phyloP scores from a whole-genome alignment of 805 yeast species.

The Suhomyces sp. region DNA sequence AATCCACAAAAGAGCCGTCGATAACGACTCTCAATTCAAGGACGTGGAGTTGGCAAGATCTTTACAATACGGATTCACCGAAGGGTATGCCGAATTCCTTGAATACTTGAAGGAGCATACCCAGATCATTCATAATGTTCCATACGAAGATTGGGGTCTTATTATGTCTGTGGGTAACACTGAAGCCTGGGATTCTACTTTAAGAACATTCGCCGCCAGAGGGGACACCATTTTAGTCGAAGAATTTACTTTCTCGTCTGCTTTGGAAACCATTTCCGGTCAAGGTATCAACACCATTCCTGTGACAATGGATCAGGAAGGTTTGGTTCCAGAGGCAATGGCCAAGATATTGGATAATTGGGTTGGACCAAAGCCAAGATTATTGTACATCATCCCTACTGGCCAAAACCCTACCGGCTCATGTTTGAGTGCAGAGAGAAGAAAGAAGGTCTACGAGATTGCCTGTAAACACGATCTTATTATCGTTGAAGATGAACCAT shows the following conservation, averaged over 20 bases:
- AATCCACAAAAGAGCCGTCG: conserved; percentile 34
- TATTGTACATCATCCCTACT: conserved; percentile 87
- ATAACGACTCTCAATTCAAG: conserved; percentile 19
- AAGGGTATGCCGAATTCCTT: conserved; percentile 73
- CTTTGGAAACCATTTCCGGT: conserved; percentile 78
- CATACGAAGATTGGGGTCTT: conserved; percentile 64
- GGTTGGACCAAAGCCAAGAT: conserved; percentile 76
- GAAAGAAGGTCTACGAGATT: conserved; percentile 69
- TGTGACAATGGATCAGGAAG: conserved; percentile 73
- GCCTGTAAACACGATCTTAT: conserved; percentile 85
- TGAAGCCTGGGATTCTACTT: conserved; percentile 80
- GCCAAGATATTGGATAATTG: conserved; percentile 64
- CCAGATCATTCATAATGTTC: conserved; percentile 44
- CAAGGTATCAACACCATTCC: conserved; percentile 69
- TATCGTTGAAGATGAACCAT: conserved; percentile 94
- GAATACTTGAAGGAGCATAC: conserved; percentile 77
- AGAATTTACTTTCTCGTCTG: conserved; percentile 79
- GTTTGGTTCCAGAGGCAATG: conserved; percentile 72
- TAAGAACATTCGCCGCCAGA: conserved; percentile 72
- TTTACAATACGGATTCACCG: conserved; percentile 88
- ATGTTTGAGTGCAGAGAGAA: conserved; percentile 72
- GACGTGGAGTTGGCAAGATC: conserved; percentile 79
- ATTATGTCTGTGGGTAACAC: conserved; percentile 81
- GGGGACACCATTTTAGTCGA: conserved; percentile 87
- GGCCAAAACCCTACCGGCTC: conserved; percentile 99